These are phyloP conservation scores for Dactylellina parvicollis DNA, from an alignment of 2,329 filamentous ascomycete species.

Conservation along the genomic window DNA sequence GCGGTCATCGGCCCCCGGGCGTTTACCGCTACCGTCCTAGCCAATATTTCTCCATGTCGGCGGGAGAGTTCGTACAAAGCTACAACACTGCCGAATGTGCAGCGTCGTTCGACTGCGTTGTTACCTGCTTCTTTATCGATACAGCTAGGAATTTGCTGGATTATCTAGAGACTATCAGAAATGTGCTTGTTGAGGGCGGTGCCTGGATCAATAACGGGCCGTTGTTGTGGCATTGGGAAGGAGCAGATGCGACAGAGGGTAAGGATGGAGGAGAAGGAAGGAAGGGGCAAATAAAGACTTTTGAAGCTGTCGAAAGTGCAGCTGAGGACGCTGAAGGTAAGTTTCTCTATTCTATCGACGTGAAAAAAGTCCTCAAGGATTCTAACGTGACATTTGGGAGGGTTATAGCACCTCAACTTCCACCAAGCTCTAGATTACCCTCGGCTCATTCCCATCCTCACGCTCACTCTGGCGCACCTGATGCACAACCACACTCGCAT, in stretches of 20 bases:
- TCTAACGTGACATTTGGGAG: not conserved
- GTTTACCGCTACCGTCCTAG: conserved; percentile 58
- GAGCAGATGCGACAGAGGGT: conserved; percentile 70
- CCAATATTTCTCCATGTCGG: conserved; percentile 82
- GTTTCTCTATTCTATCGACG: not conserved
- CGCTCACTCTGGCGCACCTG: not conserved
- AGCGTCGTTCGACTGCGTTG: conserved; percentile 79
- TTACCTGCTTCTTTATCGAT: conserved; percentile 95
- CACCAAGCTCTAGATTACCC: not conserved
- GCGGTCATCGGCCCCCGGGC: conserved; percentile 50
- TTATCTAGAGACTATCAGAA: conserved; percentile 83
- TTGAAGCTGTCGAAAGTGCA: conserved; percentile 62
- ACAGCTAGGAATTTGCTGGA: conserved; percentile 92
- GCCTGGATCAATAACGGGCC: conserved; percentile 91
- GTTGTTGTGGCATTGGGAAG: conserved; percentile 94
- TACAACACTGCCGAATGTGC: conserved; percentile 74
- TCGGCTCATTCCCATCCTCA: conserved; percentile 3
- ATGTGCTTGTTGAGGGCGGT: conserved; percentile 80
- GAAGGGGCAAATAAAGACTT: conserved; percentile 33
- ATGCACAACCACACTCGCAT: not conserved
- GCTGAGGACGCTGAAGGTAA: conserved; percentile 57
- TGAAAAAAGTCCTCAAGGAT: not conserved
- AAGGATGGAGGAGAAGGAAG: conserved; percentile 67
- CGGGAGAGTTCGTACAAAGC: conserved; percentile 87
- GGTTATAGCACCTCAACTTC: conserved; percentile 20